These are phyloP conservation scores for Trichoderma endophyticum DNA, from an alignment of 2,329 filamentous ascomycete species.

Conservation along the genomic window DNA sequence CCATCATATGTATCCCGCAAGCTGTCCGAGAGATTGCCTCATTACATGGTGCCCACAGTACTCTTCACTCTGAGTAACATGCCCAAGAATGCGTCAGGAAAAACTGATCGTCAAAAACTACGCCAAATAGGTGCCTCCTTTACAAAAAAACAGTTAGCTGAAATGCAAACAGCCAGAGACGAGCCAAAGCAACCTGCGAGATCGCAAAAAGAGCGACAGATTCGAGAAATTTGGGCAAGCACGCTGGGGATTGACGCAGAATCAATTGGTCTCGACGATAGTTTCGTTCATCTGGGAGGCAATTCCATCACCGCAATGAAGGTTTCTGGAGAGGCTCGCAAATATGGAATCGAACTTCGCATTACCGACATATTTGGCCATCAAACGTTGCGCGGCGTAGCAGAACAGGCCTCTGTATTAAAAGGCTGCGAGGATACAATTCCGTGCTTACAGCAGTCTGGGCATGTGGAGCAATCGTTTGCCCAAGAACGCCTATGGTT, in stretches of 20 bases:
- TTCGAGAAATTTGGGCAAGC: background rate
- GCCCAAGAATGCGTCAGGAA: background rate
- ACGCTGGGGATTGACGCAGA: background rate
- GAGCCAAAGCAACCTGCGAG: background rate
- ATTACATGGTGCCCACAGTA: background rate
- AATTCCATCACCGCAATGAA: background rate
- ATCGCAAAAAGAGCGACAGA: background rate
- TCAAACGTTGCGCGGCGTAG: background rate
- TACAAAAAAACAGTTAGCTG: background rate
- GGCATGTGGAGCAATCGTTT: background rate
- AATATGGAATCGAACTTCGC: background rate
- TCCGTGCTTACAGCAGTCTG: background rate
- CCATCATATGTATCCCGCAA: background rate
- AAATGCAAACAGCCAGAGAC: background rate
- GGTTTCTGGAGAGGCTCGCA: background rate
- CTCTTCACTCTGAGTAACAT: background rate
- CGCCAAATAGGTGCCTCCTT: background rate
- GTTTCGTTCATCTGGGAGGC: background rate
- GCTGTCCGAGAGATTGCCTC: background rate
- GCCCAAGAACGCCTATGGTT: background rate
- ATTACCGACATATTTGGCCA: background rate
- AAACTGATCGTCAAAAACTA: background rate
- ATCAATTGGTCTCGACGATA: background rate
- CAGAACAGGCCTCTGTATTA: background rate
- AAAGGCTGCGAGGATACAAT: background rate